Evolutionary conservation across 23 red algal species (phyloP).

Genomic region (Gracilariopsis chorda): DNA sequence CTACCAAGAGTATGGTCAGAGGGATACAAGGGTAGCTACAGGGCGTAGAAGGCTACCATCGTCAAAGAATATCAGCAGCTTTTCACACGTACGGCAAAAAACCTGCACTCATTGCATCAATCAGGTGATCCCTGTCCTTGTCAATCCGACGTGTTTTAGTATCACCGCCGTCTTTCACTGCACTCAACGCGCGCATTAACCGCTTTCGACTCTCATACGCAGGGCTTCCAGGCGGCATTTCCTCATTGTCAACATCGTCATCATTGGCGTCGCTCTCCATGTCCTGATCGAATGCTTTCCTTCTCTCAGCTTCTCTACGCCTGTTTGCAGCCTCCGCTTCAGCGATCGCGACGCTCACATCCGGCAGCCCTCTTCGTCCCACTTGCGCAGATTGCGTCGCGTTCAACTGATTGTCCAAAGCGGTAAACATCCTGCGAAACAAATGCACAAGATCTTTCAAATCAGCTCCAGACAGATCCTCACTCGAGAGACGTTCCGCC

Average conservation of each 20-base stretch:
- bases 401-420: neutral
- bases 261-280: neutral
- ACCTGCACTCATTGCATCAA: neutral
- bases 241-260: conserved; percentile 13
- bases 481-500: neutral
- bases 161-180: neutral
- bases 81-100: neutral
- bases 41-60: neutral
- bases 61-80: too few species aligned
- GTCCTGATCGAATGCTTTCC: neutral
- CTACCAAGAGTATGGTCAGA: too few species aligned
- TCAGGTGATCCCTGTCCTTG: neutral
- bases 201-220: conserved; percentile 18
- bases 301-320: neutral
- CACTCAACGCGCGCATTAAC: neutral
- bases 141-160: neutral
- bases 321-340: neutral
- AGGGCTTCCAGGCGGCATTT: conserved; percentile 7
- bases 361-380: neutral
- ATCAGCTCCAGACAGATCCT: neutral
- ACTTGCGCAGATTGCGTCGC: neutral
- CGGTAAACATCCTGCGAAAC: conserved; percentile 1
- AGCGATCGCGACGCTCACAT: neutral
- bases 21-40: too few species aligned
- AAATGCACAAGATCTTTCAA: neutral